phyloP scores from a whole-genome alignment of 2,329 filamentous ascomycete genomes.

The Hortaea sp. region DNA sequence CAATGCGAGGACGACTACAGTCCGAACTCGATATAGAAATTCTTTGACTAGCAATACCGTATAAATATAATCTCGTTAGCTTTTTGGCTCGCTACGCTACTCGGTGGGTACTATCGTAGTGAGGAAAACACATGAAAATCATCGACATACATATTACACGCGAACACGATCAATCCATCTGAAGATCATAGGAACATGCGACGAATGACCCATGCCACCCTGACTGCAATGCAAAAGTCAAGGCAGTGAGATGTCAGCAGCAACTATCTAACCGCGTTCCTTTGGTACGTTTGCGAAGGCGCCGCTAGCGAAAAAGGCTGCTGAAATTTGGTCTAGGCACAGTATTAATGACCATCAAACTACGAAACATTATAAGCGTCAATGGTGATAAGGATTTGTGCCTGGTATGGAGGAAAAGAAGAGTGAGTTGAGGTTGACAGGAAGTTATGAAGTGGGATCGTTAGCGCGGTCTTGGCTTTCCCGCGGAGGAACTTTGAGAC shows the following conservation, averaged over 20 bases:
- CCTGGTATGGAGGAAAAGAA: slow-evolving; percentile 39
- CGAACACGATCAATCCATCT: too few relatives aligned
- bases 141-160: too few relatives aligned
- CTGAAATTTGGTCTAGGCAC: slow-evolving; percentile 69
- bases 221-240: too few relatives aligned
- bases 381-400: slow-evolving; percentile 94
- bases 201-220: too few relatives aligned
- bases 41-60: too few relatives aligned
- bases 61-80: too few relatives aligned
- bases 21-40: too few relatives aligned
- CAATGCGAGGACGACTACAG: too few relatives aligned
- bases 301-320: slow-evolving; percentile 98
- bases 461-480: slow-evolving; percentile 4
- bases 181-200: too few relatives aligned
- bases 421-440: slow-evolving; percentile 5
- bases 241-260: slow-evolving; percentile 56
- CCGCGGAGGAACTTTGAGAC: slow-evolving; percentile 15
- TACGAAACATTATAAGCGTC: slow-evolving; percentile 48
- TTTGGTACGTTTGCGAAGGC: slow-evolving; percentile 56
- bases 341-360: slow-evolving; percentile 77
- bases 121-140: too few relatives aligned
- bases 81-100: too few relatives aligned
- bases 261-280: slow-evolving; percentile 95
- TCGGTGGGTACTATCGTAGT: too few relatives aligned
- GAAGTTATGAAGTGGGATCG: slow-evolving; percentile 4